Conservation (phyloP, 202 grass and related monocot genomes). For the Tripidium arundinaceum region DNA sequence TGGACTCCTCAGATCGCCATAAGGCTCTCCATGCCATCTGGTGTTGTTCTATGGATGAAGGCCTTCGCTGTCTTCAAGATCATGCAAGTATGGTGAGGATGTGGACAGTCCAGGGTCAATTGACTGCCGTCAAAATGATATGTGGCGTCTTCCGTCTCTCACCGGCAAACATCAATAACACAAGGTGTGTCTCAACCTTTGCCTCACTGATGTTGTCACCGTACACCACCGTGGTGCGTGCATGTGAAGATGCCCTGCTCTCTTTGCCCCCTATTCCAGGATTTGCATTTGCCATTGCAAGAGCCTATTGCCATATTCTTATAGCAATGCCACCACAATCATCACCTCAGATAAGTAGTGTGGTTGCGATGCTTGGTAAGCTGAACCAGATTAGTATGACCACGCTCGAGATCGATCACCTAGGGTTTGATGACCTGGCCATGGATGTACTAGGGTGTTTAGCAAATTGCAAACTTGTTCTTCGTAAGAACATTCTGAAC, state of each 20-base stretch:
- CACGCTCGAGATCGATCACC: neutral
- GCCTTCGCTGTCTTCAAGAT: neutral
- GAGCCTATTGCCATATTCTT: neutral
- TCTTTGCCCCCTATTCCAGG: neutral
- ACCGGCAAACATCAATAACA: neutral
- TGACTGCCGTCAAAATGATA: neutral
- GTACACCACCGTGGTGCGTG: neutral
- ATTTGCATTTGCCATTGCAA: neutral
- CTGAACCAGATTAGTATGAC: neutral
- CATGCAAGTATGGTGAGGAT: neutral
- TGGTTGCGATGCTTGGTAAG: neutral
- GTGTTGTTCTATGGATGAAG: neutral
- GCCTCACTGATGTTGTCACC: neutral
- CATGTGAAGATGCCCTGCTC: neutral
- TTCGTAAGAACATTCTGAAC: neutral
- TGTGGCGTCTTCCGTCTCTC: neutral
- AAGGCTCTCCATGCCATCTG: neutral
- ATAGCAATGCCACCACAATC: neutral
- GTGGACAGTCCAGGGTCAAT: neutral
- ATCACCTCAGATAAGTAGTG: neutral
- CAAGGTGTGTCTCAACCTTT: neutral
- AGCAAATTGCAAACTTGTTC: neutral
- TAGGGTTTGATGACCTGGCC: neutral
- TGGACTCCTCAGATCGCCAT: neutral
- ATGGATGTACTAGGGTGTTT: neutral